Evolutionary conservation across 768 basidiomycete genomes (phyloP), one percentile per base, ranked within the genome.

Genomic region (Lentinula aciculospora): DNA sequence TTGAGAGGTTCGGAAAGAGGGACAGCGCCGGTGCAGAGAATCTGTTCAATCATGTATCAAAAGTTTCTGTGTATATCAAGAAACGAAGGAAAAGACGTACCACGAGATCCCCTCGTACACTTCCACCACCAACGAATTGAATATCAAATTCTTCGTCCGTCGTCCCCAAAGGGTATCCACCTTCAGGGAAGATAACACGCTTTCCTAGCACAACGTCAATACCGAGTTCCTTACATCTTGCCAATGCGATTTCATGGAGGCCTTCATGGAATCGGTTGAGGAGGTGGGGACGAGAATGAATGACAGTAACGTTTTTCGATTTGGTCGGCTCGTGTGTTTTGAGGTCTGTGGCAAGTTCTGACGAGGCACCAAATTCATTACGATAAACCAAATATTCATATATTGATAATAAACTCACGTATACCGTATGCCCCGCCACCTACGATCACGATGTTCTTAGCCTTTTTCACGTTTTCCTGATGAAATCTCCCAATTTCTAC

Each of bases 371-470:
- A 7, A 15, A 2, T 28, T 10, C 3, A 36, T 15, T 36, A 47
- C 37, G 51, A 27, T 58, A 19, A 25, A 25, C 15, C 29, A 21
- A 46, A 21, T 5, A 23, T 7, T 31, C 29, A n/a, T 29, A 45
- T 55, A 7, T 21, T 6, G 15, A 13, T 42, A 27, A 34, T 27
- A 15, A 15, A 74, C 79, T 66, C 61, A 82, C 80, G 79, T 39
- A 84, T 74, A 1, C 84, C 83, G 17, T 81, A 77, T 4, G 84
- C 79, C 0, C 84, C 84, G 4, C 80, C 82, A n/a, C 84, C 84
- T 4, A 84, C 68, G 23, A 85, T 70, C 9, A 82, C 71, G 7
- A 84, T 69, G 34, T 73, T 74, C 6, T 65, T 66, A 0, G 80
- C 74, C 8, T 61, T 53, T 32, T 62, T 59, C 19, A 78, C 67